Percentiles rank a stretch among this genome's conserved stretches.
These are phyloP conservation scores for Phyllosticta citribraziliensis DNA, from an alignment of 2,329 filamentous ascomycete species.

Conservation along the genomic window DNA sequence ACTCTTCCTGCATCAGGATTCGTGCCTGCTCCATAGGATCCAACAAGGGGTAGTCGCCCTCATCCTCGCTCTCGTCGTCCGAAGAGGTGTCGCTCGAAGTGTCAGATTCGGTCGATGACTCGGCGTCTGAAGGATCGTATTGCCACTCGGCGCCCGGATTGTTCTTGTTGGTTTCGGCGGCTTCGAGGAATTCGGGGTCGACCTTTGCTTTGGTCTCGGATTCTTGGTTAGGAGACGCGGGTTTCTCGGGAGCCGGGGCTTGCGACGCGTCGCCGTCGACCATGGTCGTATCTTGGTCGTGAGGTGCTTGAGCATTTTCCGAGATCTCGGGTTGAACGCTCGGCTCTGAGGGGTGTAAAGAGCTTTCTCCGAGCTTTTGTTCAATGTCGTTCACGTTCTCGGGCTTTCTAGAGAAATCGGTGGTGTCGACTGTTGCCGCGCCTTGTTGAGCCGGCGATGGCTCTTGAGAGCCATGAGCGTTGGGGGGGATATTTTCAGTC, in stretches of 20 bases:
- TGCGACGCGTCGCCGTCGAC: neutral
- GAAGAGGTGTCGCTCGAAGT: constrained; percentile 39
- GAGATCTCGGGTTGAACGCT: constrained; percentile 17
- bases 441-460: constrained; percentile 15
- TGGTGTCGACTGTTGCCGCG: constrained; percentile 1
- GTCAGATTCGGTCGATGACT: constrained; percentile 46
- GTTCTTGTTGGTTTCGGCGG: constrained; percentile 36
- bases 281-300: neutral
- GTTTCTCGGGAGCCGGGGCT: constrained; percentile 5
- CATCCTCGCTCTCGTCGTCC: constrained; percentile 40
- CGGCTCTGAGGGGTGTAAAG: constrained; percentile 23
- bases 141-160: constrained; percentile 71
- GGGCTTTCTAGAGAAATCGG: neutral
- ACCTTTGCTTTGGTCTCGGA: constrained; percentile 12
- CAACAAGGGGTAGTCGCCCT: constrained; percentile 55
- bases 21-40: constrained; percentile 74
- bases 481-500: neutral
- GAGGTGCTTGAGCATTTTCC: constrained; percentile 5
- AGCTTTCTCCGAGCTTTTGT: constrained; percentile 23
- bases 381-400: constrained; percentile 10
- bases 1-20: constrained; percentile 75
- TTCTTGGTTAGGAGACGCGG: constrained; percentile 8
- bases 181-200: constrained; percentile 34
- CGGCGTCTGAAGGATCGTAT: constrained; percentile 50
- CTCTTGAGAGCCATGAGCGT: neutral